A percentile compares a stretch with the other conserved stretches of the same genome.
Evolutionary conservation across 805 yeast species (phyloP).

Genomic region (Ogataea thermomethanolica): DNA sequence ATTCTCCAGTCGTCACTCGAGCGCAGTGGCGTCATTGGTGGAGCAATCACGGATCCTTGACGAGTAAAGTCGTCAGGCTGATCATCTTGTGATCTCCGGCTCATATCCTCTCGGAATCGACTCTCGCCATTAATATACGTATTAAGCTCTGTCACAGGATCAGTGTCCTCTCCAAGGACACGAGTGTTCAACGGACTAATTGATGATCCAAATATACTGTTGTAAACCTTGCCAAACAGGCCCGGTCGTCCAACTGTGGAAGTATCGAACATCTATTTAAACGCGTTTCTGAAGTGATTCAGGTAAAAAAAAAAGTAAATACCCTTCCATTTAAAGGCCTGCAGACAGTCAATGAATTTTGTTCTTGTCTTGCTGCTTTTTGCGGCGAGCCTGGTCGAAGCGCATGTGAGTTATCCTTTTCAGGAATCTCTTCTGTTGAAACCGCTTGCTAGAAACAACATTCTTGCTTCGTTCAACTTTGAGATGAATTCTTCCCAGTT

Average conservation of each 20-base stretch:
- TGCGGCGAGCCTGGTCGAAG: slow-evolving; percentile 1
- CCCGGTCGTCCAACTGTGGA: slow-evolving; percentile 12
- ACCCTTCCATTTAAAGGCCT: not conserved
- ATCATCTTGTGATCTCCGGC: slow-evolving; percentile 30
- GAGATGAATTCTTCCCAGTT: slow-evolving; percentile 49
- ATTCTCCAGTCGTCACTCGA: slow-evolving; percentile 17
- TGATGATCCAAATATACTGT: slow-evolving; percentile 15
- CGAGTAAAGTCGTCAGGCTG: slow-evolving; percentile 12
- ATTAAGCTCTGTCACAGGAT: slow-evolving; percentile 14
- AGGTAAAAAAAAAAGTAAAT: not conserved
- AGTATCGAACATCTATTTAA: slow-evolving; percentile 3
- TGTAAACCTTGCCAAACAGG: slow-evolving; percentile 21
- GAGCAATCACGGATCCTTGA: slow-evolving; percentile 19
- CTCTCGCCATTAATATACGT: slow-evolving; percentile 21
- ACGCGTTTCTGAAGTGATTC: slow-evolving; percentile 1
- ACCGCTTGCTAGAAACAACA: slow-evolving; percentile 71
- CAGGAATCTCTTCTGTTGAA: slow-evolving; percentile 57
- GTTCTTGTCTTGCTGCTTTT: slow-evolving; percentile 2
- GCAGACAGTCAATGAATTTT: not conserved
- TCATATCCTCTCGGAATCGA: not conserved
- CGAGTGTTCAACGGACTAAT: slow-evolving; percentile 21
- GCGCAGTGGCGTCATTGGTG: slow-evolving; percentile 19
- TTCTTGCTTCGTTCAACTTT: slow-evolving; percentile 71
- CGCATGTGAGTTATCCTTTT: slow-evolving; percentile 40
- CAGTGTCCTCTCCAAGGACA: slow-evolving; percentile 5